Conservation (phyloP, 2,329 filamentous ascomycete genomes). For the Nakataea oryzae region DNA sequence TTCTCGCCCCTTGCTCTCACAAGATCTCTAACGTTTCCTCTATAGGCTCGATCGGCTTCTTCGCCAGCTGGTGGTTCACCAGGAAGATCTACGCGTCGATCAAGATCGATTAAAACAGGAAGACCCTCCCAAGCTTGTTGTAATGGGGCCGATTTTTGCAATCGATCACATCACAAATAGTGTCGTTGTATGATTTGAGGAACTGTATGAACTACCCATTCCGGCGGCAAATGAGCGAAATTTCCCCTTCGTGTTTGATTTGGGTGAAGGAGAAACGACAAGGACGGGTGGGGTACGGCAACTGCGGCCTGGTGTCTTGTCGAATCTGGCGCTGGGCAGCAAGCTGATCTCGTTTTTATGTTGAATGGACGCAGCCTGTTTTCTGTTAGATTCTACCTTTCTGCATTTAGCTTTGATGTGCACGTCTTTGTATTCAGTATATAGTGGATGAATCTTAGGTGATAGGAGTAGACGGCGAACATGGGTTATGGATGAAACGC, state of each 20-base stretch:
- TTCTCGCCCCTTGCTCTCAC: background rate
- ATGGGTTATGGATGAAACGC: too few relatives aligned
- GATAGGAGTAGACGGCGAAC: too few relatives aligned
- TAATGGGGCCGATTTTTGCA: background rate
- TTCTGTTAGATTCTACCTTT: background rate
- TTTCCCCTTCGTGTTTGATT: background rate
- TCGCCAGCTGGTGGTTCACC: slow-evolving; percentile 89
- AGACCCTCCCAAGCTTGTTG: background rate
- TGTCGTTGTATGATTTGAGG: background rate
- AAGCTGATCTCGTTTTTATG: too few relatives aligned
- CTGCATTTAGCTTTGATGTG: background rate
- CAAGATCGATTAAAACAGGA: slow-evolving; percentile 71
- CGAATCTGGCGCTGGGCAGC: background rate
- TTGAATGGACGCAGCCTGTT: too few relatives aligned
- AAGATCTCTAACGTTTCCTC: slow-evolving; percentile 11
- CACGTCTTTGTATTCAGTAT: background rate
- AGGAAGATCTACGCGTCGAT: slow-evolving; percentile 94
- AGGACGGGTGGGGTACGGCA: background rate
- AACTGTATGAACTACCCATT: background rate
- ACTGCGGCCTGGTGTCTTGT: slow-evolving; percentile 31
- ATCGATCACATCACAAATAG: background rate
- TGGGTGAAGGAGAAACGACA: background rate
- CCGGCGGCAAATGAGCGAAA: background rate
- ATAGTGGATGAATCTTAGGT: background rate
- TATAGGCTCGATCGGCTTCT: slow-evolving; percentile 86